These are phyloP conservation scores for slime mould (Dictyostelium discoideum) DNA, from an alignment of 78 protist species.

Conservation along the genomic window dicty_2.7 NC_007090.3:2301001-2301500, in stretches of 20 bases:
- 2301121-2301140: constrained; percentile 52
- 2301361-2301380: constrained; percentile 61
- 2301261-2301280: constrained; percentile 76
- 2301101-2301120: neutral
- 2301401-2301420: constrained; percentile 59
- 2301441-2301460: constrained; percentile 70
- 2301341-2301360: constrained; percentile 55
- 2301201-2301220: constrained; percentile 46
- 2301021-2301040: constrained; percentile 61
- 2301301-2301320: constrained; percentile 68
- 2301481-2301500: constrained; percentile 64
- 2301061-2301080: constrained; percentile 21
- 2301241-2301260: constrained; percentile 61
- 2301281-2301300: constrained; percentile 68
- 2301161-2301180: constrained; percentile 44
- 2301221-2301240: constrained; percentile 80
- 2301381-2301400: constrained; percentile 52
- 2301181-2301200: constrained; percentile 53
- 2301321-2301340: constrained; percentile 70
- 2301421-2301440: constrained; percentile 66
- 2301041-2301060: constrained; percentile 38
- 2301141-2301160: constrained; percentile 46
- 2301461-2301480: constrained; percentile 44
- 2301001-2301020: constrained; percentile 69
- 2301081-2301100: neutral